Conservation (phyloP, 73 alveolate species). For the Paramecium sexaurelia region DNA sequence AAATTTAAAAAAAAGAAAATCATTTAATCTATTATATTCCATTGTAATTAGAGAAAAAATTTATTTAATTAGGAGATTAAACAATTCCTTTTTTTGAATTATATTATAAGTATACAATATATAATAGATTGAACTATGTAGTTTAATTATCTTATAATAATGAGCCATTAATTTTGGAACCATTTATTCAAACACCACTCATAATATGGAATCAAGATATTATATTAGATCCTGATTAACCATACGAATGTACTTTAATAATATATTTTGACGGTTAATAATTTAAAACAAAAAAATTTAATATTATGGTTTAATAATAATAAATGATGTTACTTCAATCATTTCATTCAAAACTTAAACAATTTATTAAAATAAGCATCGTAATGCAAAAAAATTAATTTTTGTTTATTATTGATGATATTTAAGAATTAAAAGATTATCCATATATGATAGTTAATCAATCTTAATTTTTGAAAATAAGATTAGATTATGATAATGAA, state of each 20-base stretch:
- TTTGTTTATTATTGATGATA: background rate
- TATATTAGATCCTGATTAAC: background rate
- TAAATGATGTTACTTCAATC: background rate
- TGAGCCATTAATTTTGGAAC: background rate
- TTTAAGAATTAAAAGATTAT: background rate
- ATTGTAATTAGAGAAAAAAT: background rate
- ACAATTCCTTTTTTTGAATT: background rate
- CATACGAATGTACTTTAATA: background rate
- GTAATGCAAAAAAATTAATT: background rate
- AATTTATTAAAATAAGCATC: background rate
- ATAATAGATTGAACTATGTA: background rate
- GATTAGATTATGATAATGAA: background rate
- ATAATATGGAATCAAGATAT: background rate
- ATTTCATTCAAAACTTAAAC: background rate
- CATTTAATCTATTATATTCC: background rate
- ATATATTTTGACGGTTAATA: background rate
- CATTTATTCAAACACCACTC: background rate
- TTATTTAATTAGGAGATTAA: background rate
- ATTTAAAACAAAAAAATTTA: background rate
- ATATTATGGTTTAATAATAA: background rate
- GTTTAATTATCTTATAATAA: background rate
- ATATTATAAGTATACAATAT: background rate
- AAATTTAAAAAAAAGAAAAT: background rate
- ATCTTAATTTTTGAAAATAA: background rate
- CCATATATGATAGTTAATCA: background rate